Evolutionary conservation across 768 basidiomycete species (phyloP).

Genomic region (Termitomyces sp.): DNA sequence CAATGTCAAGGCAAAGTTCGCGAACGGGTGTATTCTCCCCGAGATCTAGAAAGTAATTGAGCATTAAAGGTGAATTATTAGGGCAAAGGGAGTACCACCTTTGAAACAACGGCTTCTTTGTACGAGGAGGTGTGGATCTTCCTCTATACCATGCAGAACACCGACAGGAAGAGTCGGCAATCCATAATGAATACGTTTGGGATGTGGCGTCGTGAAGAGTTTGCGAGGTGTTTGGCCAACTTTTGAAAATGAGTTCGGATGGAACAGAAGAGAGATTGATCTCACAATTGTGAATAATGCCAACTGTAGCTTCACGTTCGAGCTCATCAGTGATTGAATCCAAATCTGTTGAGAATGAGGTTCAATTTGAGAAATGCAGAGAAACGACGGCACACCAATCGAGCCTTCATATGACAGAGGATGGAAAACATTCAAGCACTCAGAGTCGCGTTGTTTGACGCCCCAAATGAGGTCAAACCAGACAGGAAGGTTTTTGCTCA

Average conservation of each 20-base stretch:
- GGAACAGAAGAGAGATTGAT: background rate
- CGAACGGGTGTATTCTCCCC: slow-evolving; percentile 41
- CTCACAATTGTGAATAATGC: slow-evolving; percentile 92
- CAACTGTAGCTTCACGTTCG: slow-evolving; percentile 88
- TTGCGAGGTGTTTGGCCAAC: slow-evolving; percentile 92
- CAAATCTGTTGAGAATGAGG: slow-evolving; percentile 47
- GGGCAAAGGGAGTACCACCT: slow-evolving; percentile 31
- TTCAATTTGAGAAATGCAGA: background rate
- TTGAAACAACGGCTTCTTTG: slow-evolving; percentile 53
- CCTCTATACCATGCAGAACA: slow-evolving; percentile 70
- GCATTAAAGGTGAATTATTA: background rate
- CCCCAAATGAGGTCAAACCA: slow-evolving; percentile 98
- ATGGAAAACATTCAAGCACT: slow-evolving; percentile 82
- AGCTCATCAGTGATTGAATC: slow-evolving; percentile 82
- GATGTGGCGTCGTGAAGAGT: slow-evolving; percentile 75
- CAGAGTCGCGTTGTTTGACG: slow-evolving; percentile 73
- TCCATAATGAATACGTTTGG: slow-evolving; percentile 66
- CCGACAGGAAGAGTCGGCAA: slow-evolving; percentile 68
- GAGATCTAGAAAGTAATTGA: slow-evolving; percentile 33
- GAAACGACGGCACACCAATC: slow-evolving; percentile 45
- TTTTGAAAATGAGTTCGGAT: slow-evolving; percentile 19
- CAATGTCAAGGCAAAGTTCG: slow-evolving; percentile 49
- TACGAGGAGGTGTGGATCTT: slow-evolving; percentile 68
- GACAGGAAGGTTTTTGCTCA: slow-evolving; percentile 74
- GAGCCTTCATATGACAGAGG: slow-evolving; percentile 92